These are phyloP conservation scores for Opeltia flavorubescens DNA, from an alignment of 495 filamentous ascomycete species.

Conservation along the genomic window DNA sequence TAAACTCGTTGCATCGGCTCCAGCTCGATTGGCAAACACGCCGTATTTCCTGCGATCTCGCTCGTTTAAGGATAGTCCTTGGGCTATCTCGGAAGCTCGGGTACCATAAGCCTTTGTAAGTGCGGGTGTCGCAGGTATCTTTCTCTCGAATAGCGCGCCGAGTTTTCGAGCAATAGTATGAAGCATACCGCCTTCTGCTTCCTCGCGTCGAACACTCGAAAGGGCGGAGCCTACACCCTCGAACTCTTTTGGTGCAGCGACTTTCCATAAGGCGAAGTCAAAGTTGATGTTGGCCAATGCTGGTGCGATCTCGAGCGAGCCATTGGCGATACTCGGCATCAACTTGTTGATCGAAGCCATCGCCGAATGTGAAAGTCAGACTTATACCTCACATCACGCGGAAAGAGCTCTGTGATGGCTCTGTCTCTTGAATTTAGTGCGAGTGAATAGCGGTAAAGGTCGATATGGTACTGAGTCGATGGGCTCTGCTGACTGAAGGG, in stretches of 20 bases:
- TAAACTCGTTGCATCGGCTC: slow-evolving; percentile 22
- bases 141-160: slow-evolving; percentile 19
- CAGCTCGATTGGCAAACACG: slow-evolving; percentile 9
- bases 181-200: slow-evolving; percentile 16
- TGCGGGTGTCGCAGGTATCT: slow-evolving; percentile 18
- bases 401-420: too few relatives aligned
- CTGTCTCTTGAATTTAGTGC: too few relatives aligned
- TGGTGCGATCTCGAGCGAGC: slow-evolving; percentile 9
- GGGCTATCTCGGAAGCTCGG: slow-evolving; percentile 24
- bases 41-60: slow-evolving; percentile 4
- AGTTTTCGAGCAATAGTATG: slow-evolving; percentile 18
- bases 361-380: too few relatives aligned
- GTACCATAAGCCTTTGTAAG: slow-evolving; percentile 24
- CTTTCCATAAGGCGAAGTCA: slow-evolving; percentile 20
- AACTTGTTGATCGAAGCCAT: slow-evolving; percentile 3
- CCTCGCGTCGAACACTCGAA: slow-evolving; percentile 11
- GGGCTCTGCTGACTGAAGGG: too few relatives aligned
- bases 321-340: slow-evolving; percentile 1
- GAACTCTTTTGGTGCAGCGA: slow-evolving; percentile 19
- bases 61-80: slow-evolving; percentile 8
- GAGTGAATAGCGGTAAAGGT: too few relatives aligned
- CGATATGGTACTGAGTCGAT: too few relatives aligned
- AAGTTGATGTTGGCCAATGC: slow-evolving; percentile 18
- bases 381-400: too few relatives aligned
- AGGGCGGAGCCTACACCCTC: slow-evolving; percentile 13